Evolutionary conservation across 768 basidiomycete genomes (phyloP).

Genomic region (Polyporus arcularius): DNA sequence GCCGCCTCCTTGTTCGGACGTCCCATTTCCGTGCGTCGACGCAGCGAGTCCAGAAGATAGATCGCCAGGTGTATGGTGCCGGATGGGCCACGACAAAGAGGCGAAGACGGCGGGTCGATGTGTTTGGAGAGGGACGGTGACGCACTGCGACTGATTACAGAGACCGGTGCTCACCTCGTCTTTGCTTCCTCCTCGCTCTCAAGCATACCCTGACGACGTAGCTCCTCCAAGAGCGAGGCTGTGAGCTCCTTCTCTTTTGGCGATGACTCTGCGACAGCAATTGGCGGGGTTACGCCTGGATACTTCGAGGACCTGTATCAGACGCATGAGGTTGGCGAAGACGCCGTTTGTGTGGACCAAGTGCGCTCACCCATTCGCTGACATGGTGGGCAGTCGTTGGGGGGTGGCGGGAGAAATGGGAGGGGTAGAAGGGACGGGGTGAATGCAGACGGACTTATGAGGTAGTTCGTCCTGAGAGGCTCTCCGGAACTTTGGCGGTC

Average conservation of each 20-base stretch:
- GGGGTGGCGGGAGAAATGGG: neutral
- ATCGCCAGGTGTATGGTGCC: neutral
- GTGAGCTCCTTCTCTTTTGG: constrained; percentile 86
- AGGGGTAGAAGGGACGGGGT: neutral
- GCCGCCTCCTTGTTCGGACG: neutral
- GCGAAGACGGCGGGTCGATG: neutral
- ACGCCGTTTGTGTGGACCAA: neutral
- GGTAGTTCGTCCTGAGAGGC: constrained; percentile 9
- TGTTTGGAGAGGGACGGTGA: neutral
- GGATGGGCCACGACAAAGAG: neutral
- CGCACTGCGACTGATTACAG: neutral
- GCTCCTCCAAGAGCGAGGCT: constrained; percentile 84
- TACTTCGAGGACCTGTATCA: constrained; percentile 43
- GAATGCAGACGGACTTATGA: neutral
- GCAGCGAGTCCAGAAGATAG: neutral
- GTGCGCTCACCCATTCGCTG: constrained; percentile 15
- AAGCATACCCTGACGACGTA: constrained; percentile 82
- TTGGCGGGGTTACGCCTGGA: constrained; percentile 84
- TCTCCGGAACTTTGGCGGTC: constrained; percentile 14
- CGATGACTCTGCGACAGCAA: constrained; percentile 74
- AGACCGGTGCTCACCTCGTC: constrained; percentile 64
- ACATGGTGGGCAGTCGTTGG: constrained; percentile 6
- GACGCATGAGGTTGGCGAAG: neutral
- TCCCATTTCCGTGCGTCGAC: neutral
- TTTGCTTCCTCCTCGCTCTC: constrained; percentile 88